These are phyloP conservation scores for Trypanosoma brucei DNA, from an alignment of 208 protist species.

Conservation along the genomic window DNA sequence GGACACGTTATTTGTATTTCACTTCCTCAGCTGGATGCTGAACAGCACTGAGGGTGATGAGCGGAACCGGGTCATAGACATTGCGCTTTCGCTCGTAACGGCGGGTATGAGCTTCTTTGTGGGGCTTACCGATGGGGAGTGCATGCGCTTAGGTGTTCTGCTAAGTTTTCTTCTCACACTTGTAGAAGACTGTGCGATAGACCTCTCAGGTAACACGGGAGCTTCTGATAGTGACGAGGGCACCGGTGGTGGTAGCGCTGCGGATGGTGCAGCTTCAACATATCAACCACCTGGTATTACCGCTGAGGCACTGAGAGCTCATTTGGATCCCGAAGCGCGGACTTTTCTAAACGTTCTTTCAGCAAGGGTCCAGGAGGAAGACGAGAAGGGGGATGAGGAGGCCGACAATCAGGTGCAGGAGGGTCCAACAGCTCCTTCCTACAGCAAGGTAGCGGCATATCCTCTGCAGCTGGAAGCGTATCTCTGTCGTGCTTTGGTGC, in stretches of 20 bases:
- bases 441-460: constrained; percentile 16
- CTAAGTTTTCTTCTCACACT: constrained; percentile 27
- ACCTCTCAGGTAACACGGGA: constrained; percentile 1
- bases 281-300: not conserved
- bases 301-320: constrained; percentile 17
- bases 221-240: not conserved
- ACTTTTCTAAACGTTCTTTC: constrained; percentile 10
- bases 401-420: not conserved
- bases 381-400: not conserved
- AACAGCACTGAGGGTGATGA: constrained; percentile 13
- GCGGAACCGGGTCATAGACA: constrained; percentile 24
- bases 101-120: constrained; percentile 55
- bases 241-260: not conserved
- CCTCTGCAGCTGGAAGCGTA: constrained; percentile 63
- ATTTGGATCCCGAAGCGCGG: constrained; percentile 22
- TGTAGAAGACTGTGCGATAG: constrained; percentile 13
- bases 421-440: not conserved
- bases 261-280: not conserved
- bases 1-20: constrained; percentile 55
- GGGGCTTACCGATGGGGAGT: constrained; percentile 71
- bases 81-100: constrained; percentile 52
- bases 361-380: not conserved
- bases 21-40: constrained; percentile 53
- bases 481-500: constrained; percentile 39
- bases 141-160: constrained; percentile 58